These are phyloP conservation scores for Kodamaea sagamina DNA, from an alignment of 805 yeast species.

Conservation along the genomic window DNA sequence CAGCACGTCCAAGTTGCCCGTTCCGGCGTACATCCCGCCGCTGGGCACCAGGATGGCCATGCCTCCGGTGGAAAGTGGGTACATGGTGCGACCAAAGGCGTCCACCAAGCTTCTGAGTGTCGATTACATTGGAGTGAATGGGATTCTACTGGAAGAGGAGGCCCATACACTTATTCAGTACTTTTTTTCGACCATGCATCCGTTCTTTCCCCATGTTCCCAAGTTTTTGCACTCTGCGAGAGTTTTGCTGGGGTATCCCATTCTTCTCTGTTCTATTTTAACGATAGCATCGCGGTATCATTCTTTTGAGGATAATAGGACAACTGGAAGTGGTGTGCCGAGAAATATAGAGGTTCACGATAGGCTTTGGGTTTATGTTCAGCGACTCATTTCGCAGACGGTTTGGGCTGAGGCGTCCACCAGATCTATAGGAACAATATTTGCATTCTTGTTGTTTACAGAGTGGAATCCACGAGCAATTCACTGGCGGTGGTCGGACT, in stretches of 20 bases:
- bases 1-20: slow-evolving; percentile 7
- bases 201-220: slow-evolving; percentile 88
- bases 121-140: slow-evolving; percentile 63
- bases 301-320: slow-evolving; percentile 45
- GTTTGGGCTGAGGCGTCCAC: slow-evolving; percentile 95
- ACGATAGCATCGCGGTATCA: slow-evolving; percentile 83
- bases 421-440: slow-evolving; percentile 80
- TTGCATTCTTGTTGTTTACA: slow-evolving; percentile 80
- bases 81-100: slow-evolving; percentile 48
- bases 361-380: slow-evolving; percentile 81
- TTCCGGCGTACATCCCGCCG: slow-evolving; percentile 27
- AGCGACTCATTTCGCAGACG: slow-evolving; percentile 75
- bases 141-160: slow-evolving; percentile 61
- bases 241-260: slow-evolving; percentile 74
- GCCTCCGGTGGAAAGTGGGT: slow-evolving; percentile 46
- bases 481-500: slow-evolving; percentile 84
- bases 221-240: slow-evolving; percentile 65
- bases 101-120: slow-evolving; percentile 54
- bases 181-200: slow-evolving; percentile 80
- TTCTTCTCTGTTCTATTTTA: slow-evolving; percentile 74
- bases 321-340: slow-evolving; percentile 31
- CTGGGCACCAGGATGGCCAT: slow-evolving; percentile 30
- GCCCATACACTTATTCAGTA: slow-evolving; percentile 57
- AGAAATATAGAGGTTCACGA: slow-evolving; percentile 70
- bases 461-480: slow-evolving; percentile 97